These are phyloP conservation scores for Leavenworthia alabamica DNA, from an alignment of 345 rosid genomes.

Conservation along the genomic window DNA sequence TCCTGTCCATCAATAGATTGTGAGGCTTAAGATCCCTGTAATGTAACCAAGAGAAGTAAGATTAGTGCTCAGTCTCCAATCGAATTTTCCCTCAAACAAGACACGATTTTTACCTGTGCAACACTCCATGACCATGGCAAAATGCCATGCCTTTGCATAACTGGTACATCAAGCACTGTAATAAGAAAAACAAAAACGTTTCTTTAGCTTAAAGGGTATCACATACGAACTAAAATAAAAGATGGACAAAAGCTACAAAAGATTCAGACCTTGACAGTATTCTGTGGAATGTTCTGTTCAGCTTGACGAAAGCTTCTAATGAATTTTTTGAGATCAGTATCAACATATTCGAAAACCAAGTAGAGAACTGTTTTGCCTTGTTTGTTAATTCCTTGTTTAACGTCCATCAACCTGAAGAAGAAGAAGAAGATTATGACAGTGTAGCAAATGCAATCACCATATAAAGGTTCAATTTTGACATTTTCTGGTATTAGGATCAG, in stretches of 20 bases:
- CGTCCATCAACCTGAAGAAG: slow-evolving; percentile 63
- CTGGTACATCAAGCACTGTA: slow-evolving; percentile 92
- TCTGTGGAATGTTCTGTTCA: slow-evolving; percentile 56
- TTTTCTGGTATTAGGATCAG: not conserved
- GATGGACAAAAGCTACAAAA: not conserved
- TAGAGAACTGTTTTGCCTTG: slow-evolving; percentile 88
- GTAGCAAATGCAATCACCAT: not conserved
- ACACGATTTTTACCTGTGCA: slow-evolving; percentile 61
- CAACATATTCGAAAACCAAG: slow-evolving; percentile 86
- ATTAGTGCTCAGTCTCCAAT: not conserved
- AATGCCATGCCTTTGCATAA: slow-evolving; percentile 95
- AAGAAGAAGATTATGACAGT: not conserved
- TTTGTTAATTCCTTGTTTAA: slow-evolving; percentile 85
- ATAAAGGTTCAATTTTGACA: not conserved
- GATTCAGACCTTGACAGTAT: slow-evolving; percentile 47
- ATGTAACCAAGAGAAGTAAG: not conserved
- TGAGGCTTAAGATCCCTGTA: slow-evolving; percentile 94
- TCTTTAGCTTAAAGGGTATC: not conserved
- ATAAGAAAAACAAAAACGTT: not conserved
- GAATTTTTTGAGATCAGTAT: slow-evolving; percentile 87
- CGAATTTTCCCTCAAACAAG: not conserved
- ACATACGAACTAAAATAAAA: not conserved
- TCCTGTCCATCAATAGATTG: slow-evolving; percentile 79
- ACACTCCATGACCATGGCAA: slow-evolving; percentile 93
- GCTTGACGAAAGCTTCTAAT: slow-evolving; percentile 66